Percentiles rank a stretch among this genome's conserved stretches.
Conservation (phyloP, 2,329 filamentous ascomycete species). For the Hymenoscyphus fructigenus region DNA sequence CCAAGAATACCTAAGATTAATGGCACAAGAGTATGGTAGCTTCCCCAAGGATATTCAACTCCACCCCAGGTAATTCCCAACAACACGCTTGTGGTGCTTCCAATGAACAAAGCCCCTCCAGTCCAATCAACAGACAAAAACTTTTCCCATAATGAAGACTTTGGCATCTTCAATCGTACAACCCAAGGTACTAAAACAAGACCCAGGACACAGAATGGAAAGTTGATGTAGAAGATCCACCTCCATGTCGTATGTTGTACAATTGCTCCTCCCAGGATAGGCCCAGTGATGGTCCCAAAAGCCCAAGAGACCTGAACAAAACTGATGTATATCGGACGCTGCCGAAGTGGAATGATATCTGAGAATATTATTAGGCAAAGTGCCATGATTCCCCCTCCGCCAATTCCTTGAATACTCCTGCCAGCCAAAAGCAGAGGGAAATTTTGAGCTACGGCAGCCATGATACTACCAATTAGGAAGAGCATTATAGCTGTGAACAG, state of each 20-base stretch:
- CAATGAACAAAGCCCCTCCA: too few relatives aligned
- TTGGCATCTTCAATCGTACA: not conserved
- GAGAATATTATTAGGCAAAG: not conserved
- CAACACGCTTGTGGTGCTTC: too few relatives aligned
- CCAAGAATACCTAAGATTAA: too few relatives aligned
- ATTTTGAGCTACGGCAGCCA: slow-evolving; percentile 34
- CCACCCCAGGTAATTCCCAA: too few relatives aligned
- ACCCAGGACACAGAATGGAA: not conserved
- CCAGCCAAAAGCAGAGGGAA: slow-evolving; percentile 36
- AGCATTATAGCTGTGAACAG: slow-evolving; percentile 22
- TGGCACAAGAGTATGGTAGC: too few relatives aligned
- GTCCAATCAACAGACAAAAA: too few relatives aligned
- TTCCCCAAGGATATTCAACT: too few relatives aligned
- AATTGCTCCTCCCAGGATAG: slow-evolving; percentile 26
- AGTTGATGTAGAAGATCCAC: slow-evolving; percentile 3
- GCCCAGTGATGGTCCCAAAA: slow-evolving; percentile 19
- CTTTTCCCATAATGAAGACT: not conserved
- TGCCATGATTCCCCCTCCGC: slow-evolving; percentile 41
- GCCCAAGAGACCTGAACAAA: not conserved
- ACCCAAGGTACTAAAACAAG: not conserved
- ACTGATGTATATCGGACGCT: not conserved
- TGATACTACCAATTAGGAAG: slow-evolving; percentile 39
- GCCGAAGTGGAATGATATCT: not conserved
- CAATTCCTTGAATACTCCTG: slow-evolving; percentile 44
- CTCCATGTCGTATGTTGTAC: slow-evolving; percentile 6